Percentiles rank a stretch among this genome's conserved stretches.
Evolutionary conservation across 306 rosid genomes (phyloP).

Genomic region (Vigna angularis): DNA sequence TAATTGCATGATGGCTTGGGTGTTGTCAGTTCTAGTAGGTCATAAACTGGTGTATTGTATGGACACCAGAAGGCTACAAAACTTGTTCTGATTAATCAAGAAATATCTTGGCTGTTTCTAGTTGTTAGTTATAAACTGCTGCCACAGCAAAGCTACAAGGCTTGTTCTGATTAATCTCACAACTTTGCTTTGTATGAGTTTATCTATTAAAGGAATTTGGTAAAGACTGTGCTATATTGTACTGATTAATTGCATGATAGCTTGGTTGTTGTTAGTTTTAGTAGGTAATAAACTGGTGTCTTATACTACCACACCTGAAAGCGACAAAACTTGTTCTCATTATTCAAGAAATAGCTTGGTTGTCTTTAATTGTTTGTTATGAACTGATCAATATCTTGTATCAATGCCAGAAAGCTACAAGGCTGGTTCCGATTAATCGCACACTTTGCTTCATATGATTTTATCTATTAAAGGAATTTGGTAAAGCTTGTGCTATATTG

Average conservation of each 20-base stretch:
- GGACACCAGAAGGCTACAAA: neutral
- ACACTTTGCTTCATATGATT: neutral
- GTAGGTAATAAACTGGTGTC: neutral
- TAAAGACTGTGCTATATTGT: conserved; percentile 2
- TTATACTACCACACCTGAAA: neutral
- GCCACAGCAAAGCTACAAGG: neutral
- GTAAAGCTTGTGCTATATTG: neutral
- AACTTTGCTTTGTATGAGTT: neutral
- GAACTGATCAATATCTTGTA: too few relatives aligned
- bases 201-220: conserved; percentile 12
- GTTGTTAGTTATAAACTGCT: too few relatives aligned
- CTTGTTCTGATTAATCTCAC: neutral
- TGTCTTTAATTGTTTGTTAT: too few relatives aligned
- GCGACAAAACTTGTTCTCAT: neutral
- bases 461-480: conserved; percentile 11
- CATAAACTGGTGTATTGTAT: neutral
- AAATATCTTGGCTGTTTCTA: too few relatives aligned
- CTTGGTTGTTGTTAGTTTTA: neutral
- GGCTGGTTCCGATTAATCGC: neutral
- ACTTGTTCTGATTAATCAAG: neutral
- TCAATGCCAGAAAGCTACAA: neutral
- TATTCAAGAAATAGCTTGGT: neutral
- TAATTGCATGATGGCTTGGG: neutral
- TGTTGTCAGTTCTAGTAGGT: neutral
- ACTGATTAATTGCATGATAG: neutral